Percentiles rank a stretch among this genome's conserved stretches.
These are phyloP conservation scores for Prunella vulgaris DNA, from an alignment of 257 asterid species.

Conservation along the genomic window DNA sequence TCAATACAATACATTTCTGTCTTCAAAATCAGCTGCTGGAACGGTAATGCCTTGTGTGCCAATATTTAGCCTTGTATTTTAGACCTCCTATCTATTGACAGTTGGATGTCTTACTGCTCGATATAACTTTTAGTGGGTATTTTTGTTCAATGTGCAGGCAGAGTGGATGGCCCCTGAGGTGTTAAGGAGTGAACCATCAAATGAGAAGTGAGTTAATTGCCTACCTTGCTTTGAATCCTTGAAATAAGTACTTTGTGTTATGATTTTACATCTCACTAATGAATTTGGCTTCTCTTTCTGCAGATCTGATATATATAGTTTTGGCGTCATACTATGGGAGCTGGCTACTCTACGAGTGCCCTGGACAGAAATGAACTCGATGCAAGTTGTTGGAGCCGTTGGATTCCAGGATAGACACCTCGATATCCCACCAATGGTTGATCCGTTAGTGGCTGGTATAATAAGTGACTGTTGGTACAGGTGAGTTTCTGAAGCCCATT, in stretches of 20 bases:
- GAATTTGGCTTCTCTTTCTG: slow-evolving; percentile 13
- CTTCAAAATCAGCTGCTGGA: slow-evolving; percentile 96
- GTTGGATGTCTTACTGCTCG: background rate
- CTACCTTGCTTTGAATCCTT: background rate
- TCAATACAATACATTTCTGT: slow-evolving; percentile 91
- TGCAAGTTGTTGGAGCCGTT: slow-evolving; percentile 99
- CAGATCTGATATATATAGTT: slow-evolving; percentile 97
- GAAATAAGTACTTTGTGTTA: background rate
- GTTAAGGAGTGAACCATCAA: slow-evolving; percentile 88
- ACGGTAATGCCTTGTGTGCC: slow-evolving; percentile 50
- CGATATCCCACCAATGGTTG: slow-evolving; percentile 63
- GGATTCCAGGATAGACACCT: slow-evolving; percentile 89
- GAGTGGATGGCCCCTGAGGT: slow-evolving; percentile 99
- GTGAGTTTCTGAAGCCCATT: slow-evolving; percentile 30
- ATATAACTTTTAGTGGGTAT: slow-evolving; percentile 9
- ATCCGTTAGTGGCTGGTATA: slow-evolving; percentile 73
- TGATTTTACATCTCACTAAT: slow-evolving; percentile 13
- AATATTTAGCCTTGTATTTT: background rate
- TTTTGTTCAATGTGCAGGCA: slow-evolving; percentile 55
- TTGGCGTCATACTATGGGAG: slow-evolving; percentile 96
- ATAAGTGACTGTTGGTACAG: slow-evolving; percentile 81
- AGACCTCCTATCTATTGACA: background rate
- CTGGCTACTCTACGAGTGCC: slow-evolving; percentile 85
- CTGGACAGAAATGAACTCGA: slow-evolving; percentile 94
- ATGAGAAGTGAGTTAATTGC: slow-evolving; percentile 73